A percentile compares a stretch with the other conserved stretches of the same genome.
Evolutionary conservation across 352 stramenopile species (phyloP).

Genomic region (Globisporangium takayamanum): DNA sequence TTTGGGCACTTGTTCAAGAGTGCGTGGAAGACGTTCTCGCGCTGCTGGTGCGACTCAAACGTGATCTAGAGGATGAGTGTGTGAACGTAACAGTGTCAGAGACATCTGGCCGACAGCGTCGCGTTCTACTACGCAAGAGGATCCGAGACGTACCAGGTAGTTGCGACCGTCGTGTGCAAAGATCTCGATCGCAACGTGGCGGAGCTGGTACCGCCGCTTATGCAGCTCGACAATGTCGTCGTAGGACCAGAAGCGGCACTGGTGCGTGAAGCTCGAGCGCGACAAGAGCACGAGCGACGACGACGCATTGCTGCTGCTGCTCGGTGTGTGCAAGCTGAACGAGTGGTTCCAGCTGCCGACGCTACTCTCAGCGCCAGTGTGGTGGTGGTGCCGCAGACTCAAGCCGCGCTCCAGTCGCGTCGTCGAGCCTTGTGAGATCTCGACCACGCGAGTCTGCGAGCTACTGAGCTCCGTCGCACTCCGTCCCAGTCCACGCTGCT

Average conservation of each 20-base stretch:
- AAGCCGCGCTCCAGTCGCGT: conserved; percentile 50
- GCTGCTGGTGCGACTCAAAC: conserved; percentile 53
- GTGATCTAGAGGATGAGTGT: conserved; percentile 33
- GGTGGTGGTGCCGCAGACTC: conserved; percentile 24
- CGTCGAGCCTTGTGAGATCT: conserved; percentile 38
- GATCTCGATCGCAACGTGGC: conserved; percentile 68
- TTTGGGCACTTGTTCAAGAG: conserved; percentile 67
- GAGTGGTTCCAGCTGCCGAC: not conserved
- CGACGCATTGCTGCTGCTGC: not conserved
- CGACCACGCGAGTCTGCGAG: conserved; percentile 26
- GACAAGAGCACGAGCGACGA: conserved; percentile 7
- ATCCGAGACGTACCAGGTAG: conserved; percentile 44
- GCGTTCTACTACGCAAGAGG: not conserved
- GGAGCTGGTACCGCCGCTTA: conserved; percentile 69
- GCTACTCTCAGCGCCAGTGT: conserved; percentile 4
- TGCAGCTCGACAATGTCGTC: conserved; percentile 71
- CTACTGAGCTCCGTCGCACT: not conserved
- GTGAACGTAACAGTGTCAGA: not conserved
- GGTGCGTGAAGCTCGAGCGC: conserved; percentile 37
- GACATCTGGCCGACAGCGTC: not conserved
- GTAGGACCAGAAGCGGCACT: conserved; percentile 71
- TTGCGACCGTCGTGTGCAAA: conserved; percentile 70
- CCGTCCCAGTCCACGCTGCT: not conserved
- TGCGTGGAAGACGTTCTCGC: conserved; percentile 68
- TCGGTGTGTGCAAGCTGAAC: conserved; percentile 2